phyloP scores from a whole-genome alignment of 225 moss, liverwort and hornwort genomes.

The Polytrichum formosum region DNA sequence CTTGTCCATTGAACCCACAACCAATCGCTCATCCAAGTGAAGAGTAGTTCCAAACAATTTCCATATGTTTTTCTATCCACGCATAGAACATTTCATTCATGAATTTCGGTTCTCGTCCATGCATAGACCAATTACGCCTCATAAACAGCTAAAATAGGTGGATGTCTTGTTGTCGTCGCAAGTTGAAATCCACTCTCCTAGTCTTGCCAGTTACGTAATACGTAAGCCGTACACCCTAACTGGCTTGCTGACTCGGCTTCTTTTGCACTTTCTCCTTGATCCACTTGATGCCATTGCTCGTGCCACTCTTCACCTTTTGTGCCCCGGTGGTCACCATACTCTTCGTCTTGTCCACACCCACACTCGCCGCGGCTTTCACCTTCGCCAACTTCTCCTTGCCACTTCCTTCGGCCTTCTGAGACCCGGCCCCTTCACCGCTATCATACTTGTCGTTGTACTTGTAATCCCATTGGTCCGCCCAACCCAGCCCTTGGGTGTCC shows the following conservation, averaged over 20 bases:
- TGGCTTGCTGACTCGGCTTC: conserved; percentile 18
- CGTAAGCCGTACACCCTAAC: neutral
- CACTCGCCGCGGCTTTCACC: conserved; percentile 40
- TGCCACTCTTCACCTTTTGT: conserved; percentile 36
- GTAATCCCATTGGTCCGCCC: conserved; percentile 67
- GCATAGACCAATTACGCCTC: too few relatives aligned
- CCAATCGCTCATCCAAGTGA: too few relatives aligned
- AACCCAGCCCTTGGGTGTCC: conserved; percentile 43
- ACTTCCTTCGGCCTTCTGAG: conserved; percentile 12
- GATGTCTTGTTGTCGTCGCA: too few relatives aligned
- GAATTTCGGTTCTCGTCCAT: too few relatives aligned
- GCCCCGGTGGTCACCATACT: conserved; percentile 27
- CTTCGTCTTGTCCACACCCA: conserved; percentile 51
- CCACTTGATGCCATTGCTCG: conserved; percentile 46
- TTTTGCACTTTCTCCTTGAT: conserved; percentile 55
- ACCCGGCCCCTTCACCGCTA: conserved; percentile 1
- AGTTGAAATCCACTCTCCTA: neutral
- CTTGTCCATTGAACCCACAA: too few relatives aligned
- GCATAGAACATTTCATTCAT: too few relatives aligned
- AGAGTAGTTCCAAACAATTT: too few relatives aligned
- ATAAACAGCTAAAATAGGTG: too few relatives aligned
- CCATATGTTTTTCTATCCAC: too few relatives aligned
- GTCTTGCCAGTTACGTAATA: neutral
- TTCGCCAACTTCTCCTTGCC: conserved; percentile 35
- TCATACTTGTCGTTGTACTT: conserved; percentile 46